A percentile compares a stretch with the other conserved stretches of the same genome.
These are phyloP conservation scores for Detonula confervacea DNA, from an alignment of 352 stramenopile species.

Conservation along the genomic window DNA sequence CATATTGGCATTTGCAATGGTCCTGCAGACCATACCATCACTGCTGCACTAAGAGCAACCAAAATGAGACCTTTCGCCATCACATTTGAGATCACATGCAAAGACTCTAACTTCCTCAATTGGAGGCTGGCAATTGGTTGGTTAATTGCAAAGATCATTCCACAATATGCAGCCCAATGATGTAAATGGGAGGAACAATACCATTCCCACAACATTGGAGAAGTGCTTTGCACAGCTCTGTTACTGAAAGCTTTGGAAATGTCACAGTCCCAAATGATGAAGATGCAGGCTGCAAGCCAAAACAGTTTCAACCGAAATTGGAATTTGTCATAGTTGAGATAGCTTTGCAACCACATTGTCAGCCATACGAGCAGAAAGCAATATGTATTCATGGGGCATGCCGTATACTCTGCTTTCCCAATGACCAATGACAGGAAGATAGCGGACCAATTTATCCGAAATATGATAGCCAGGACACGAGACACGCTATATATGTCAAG, in stretches of 20 bases:
- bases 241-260: constrained; percentile 18
- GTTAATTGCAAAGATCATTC: constrained; percentile 87
- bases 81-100: background rate
- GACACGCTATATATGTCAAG: constrained; percentile 76
- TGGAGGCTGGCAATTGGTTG: constrained; percentile 80
- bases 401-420: constrained; percentile 85
- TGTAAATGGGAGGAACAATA: constrained; percentile 86
- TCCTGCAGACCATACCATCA: constrained; percentile 39
- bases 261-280: constrained; percentile 80
- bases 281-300: constrained; percentile 66
- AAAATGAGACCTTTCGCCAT: constrained; percentile 40
- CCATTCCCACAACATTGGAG: constrained; percentile 82
- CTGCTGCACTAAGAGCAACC: constrained; percentile 7
- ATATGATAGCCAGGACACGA: constrained; percentile 85
- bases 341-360: constrained; percentile 64
- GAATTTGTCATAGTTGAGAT: constrained; percentile 81
- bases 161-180: constrained; percentile 85
- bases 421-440: constrained; percentile 77
- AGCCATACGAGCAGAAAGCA: constrained; percentile 86
- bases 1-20: constrained; percentile 17
- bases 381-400: constrained; percentile 87
- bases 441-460: constrained; percentile 87
- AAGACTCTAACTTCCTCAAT: constrained; percentile 44
- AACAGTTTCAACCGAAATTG: constrained; percentile 66
- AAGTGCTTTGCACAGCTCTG: background rate